Conservation (phyloP, 2,329 filamentous ascomycete genomes). For the Pyricularia sp. region DNA sequence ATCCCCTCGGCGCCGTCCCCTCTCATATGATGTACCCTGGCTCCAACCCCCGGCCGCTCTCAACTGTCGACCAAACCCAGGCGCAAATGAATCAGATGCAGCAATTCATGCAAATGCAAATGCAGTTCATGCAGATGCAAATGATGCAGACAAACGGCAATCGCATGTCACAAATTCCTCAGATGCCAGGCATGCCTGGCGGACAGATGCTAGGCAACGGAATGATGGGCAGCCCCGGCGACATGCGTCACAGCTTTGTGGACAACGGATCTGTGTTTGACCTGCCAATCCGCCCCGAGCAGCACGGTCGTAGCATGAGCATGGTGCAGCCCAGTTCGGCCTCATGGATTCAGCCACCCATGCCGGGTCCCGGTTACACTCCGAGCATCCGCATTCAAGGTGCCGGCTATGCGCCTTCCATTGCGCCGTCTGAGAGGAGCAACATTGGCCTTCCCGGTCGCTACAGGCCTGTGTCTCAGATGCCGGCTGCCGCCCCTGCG, state of each 20-base stretch:
- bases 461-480: slow-evolving; percentile 79
- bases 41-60: slow-evolving; percentile 30
- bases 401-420: slow-evolving; percentile 72
- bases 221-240: slow-evolving; percentile 13
- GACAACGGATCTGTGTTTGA: slow-evolving; percentile 35
- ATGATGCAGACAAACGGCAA: slow-evolving; percentile 45
- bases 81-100: slow-evolving; percentile 77
- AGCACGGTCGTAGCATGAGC: slow-evolving; percentile 63
- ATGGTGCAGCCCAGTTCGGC: slow-evolving; percentile 65
- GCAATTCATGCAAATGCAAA: slow-evolving; percentile 87
- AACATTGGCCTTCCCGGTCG: slow-evolving; percentile 83
- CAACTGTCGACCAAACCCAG: slow-evolving; percentile 61
- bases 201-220: slow-evolving; percentile 20
- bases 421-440: slow-evolving; percentile 91
- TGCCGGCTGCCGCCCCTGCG: slow-evolving; percentile 24
- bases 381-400: slow-evolving; percentile 41
- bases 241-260: slow-evolving; percentile 34
- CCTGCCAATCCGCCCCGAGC: slow-evolving; percentile 29
- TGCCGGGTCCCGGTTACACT: slow-evolving; percentile 30
- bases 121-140: slow-evolving; percentile 90
- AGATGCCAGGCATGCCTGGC: slow-evolving; percentile 24
- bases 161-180: slow-evolving; percentile 6
- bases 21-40: slow-evolving; percentile 39
- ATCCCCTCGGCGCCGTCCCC: slow-evolving; percentile 40
- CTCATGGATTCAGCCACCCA: slow-evolving; percentile 44